Evolutionary conservation across 345 rosid genomes (phyloP).

Genomic region (Brassica incana): DNA sequence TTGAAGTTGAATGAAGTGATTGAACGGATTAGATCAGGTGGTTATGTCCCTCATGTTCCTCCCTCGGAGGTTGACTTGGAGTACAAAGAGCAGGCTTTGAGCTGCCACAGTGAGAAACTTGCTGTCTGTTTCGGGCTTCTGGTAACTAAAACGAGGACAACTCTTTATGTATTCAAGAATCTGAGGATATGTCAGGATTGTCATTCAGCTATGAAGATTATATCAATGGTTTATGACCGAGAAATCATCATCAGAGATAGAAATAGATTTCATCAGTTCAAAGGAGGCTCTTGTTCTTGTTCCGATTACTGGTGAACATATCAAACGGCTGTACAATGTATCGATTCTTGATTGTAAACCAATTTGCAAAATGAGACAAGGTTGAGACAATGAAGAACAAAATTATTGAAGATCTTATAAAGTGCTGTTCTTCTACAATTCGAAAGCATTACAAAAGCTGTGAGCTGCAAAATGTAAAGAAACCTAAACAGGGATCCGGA

Average conservation of each 20-base stretch:
- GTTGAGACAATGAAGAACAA: constrained; percentile 1
- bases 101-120: constrained; percentile 76
- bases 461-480: constrained; percentile 1
- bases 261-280: constrained; percentile 79
- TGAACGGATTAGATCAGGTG: constrained; percentile 53
- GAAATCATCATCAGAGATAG: constrained; percentile 74
- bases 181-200: constrained; percentile 76
- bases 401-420: constrained; percentile 18
- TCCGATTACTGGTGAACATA: constrained; percentile 69
- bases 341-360: background rate
- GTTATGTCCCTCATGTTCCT: constrained; percentile 60
- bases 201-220: constrained; percentile 69
- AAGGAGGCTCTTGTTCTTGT: constrained; percentile 74
- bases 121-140: constrained; percentile 76
- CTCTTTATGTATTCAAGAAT: constrained; percentile 69
- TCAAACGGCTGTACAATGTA: background rate
- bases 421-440: background rate
- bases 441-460: constrained; percentile 11
- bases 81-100: constrained; percentile 75
- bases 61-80: constrained; percentile 45
- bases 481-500: background rate
- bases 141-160: constrained; percentile 53
- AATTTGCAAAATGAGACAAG: constrained; percentile 1
- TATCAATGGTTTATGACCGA: constrained; percentile 57
- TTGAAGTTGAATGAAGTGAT: constrained; percentile 58